Percentiles rank a stretch among this genome's conserved stretches.
These are phyloP conservation scores for Calonectria montana DNA, from an alignment of 2,329 filamentous ascomycete species.

Conservation along the genomic window DNA sequence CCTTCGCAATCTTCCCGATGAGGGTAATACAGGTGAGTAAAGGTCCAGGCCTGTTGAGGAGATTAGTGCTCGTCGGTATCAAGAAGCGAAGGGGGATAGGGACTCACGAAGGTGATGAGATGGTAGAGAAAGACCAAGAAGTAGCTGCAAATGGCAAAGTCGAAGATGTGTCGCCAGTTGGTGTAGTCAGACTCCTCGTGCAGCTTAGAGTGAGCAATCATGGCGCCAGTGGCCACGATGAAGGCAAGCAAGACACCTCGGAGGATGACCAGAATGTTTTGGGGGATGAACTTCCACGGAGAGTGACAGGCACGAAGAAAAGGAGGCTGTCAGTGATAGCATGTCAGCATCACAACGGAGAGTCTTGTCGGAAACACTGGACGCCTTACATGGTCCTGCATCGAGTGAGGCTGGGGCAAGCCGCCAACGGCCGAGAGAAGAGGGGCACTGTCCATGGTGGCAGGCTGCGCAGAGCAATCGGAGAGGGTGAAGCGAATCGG, in stretches of 20 bases:
- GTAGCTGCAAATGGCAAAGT: constrained; percentile 61
- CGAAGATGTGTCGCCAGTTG: constrained; percentile 57
- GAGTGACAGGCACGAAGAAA: constrained; percentile 65
- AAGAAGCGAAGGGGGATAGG: neutral
- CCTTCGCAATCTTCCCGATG: constrained; percentile 51
- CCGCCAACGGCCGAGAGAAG: constrained; percentile 46
- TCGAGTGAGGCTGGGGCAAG: constrained; percentile 46
- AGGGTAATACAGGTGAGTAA: constrained; percentile 62
- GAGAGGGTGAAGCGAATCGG: neutral
- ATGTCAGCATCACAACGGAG: constrained; percentile 23
- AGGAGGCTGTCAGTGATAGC: constrained; percentile 53
- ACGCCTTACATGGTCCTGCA: constrained; percentile 53
- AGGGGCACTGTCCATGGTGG: constrained; percentile 49
- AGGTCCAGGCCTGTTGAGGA: constrained; percentile 59
- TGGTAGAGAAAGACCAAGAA: constrained; percentile 58
- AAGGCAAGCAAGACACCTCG: constrained; percentile 57
- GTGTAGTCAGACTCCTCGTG: constrained; percentile 52
- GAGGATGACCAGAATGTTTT: constrained; percentile 57
- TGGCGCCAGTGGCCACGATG: constrained; percentile 53
- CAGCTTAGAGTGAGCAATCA: constrained; percentile 60
- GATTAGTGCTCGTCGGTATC: neutral
- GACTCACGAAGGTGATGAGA: constrained; percentile 58
- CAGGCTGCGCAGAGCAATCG: neutral
- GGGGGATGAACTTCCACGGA: constrained; percentile 60
- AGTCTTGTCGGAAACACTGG: neutral